phyloP scores from a whole-genome alignment of 2,329 filamentous ascomycete species.

The Monascus ruber region DNA sequence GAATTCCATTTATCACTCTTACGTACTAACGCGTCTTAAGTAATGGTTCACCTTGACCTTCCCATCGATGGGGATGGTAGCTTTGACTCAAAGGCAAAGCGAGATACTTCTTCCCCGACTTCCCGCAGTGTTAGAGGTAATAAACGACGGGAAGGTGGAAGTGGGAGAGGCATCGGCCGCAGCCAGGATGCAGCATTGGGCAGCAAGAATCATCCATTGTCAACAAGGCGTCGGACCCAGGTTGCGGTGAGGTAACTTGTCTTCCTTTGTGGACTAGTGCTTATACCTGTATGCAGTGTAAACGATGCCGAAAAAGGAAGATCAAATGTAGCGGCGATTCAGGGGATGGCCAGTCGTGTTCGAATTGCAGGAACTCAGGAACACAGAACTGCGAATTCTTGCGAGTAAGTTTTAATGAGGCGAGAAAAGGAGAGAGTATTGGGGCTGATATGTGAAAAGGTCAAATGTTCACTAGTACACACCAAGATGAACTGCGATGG shows the following conservation, averaged over 20 bases:
- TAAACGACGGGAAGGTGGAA: conserved; percentile 13
- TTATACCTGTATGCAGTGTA: conserved; percentile 50
- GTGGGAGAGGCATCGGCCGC: conserved; percentile 9
- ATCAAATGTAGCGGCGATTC: conserved; percentile 86
- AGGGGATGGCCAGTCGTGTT: conserved; percentile 64
- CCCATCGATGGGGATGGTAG: conserved; percentile 11
- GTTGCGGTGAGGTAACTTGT: conserved; percentile 35
- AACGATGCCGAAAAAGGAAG: conserved; percentile 81
- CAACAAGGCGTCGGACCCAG: conserved; percentile 40
- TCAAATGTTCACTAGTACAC: conserved; percentile 17
- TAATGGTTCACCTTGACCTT: conserved; percentile 15
- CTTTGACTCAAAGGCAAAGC: conserved; percentile 12
- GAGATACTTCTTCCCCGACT: conserved; percentile 13
- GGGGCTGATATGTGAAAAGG: not conserved
- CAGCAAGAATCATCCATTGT: conserved; percentile 23
- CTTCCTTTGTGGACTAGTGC: not conserved
- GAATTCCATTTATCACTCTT: conserved; percentile 8
- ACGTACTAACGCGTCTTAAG: conserved; percentile 8
- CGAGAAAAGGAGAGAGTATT: not conserved
- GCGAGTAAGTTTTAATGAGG: conserved; percentile 43
- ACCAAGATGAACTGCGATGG: conserved; percentile 10
- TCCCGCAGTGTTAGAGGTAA: conserved; percentile 14
- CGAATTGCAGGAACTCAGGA: conserved; percentile 69
- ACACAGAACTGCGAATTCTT: conserved; percentile 60
- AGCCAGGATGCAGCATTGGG: conserved; percentile 20